These are phyloP conservation scores for Apiotrichum montevideense DNA, from an alignment of 1,284 basidiomycete genomes.

Conservation along the genomic window DNA sequence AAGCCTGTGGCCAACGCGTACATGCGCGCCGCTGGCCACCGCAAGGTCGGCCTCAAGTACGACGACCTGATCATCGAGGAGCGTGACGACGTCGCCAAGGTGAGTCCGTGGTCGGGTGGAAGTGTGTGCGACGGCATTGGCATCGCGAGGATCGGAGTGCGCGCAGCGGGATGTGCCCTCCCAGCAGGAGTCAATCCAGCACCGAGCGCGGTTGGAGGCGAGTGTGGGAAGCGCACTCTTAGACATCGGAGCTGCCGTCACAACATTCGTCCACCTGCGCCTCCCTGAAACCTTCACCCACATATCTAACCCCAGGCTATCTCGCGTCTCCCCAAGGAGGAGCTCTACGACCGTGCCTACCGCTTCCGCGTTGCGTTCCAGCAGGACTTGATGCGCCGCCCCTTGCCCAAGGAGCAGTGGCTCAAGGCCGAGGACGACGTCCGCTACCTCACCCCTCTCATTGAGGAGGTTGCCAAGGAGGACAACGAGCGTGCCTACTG, in stretches of 20 bases:
- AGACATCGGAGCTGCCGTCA: background rate
- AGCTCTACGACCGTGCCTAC: constrained; percentile 86
- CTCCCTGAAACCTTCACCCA: background rate
- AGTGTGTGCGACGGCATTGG: no score
- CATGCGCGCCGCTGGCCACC: constrained; percentile 73
- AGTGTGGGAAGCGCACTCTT: background rate
- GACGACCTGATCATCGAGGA: constrained; percentile 94
- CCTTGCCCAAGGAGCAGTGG: constrained; percentile 84
- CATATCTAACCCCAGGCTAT: constrained; percentile 58
- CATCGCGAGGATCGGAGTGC: no score
- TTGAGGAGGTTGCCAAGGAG: constrained; percentile 70
- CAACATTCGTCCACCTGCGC: background rate
- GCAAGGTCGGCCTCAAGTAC: constrained; percentile 84
- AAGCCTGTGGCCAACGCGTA: constrained; percentile 82
- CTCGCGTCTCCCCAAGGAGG: constrained; percentile 66
- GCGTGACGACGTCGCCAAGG: constrained; percentile 75
- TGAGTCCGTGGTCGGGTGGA: constrained; percentile 37
- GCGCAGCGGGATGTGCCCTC: no score
- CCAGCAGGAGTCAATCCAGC: no score
- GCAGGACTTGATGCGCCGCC: constrained; percentile 70
- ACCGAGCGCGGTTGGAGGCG: no score
- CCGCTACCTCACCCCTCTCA: constrained; percentile 80
- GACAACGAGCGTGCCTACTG: constrained; percentile 72
- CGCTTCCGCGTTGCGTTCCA: constrained; percentile 82
- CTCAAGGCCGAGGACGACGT: constrained; percentile 70